A percentile compares a stretch with the other conserved stretches of the same genome.
These are phyloP conservation scores for Monosporozyma unispora DNA, from an alignment of 805 yeast genomes.

Conservation along the genomic window DNA sequence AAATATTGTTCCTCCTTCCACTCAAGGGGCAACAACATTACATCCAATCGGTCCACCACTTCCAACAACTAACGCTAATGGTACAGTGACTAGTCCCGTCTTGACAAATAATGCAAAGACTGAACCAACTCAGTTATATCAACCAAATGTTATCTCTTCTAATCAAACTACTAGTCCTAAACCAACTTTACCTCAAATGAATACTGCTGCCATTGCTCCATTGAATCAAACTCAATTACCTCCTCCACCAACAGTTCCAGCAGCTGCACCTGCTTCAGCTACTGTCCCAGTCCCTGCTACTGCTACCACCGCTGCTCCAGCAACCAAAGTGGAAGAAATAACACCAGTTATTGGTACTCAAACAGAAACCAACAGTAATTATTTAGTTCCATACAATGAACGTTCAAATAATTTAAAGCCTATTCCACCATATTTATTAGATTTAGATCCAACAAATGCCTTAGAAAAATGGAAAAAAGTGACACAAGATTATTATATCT, in stretches of 20 bases:
- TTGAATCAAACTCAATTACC: constrained; percentile 14
- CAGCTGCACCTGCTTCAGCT: constrained; percentile 3
- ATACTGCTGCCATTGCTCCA: constrained; percentile 13
- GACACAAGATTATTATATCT: constrained; percentile 74
- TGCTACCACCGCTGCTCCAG: background rate
- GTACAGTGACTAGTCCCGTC: background rate
- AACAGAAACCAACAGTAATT: constrained; percentile 12
- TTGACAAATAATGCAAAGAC: background rate
- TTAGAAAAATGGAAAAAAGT: constrained; percentile 73
- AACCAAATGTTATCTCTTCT: background rate
- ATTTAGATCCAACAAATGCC: constrained; percentile 70
- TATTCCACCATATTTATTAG: constrained; percentile 71
- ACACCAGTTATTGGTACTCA: constrained; percentile 10
- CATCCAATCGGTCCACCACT: background rate
- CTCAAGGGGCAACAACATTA: background rate
- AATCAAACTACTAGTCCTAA: background rate
- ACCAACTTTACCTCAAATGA: constrained; percentile 6
- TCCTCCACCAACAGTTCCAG: constrained; percentile 12
- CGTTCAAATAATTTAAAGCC: constrained; percentile 47
- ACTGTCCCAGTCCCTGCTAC: background rate
- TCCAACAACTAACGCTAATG: background rate
- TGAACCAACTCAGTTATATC: background rate
- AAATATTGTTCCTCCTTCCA: background rate
- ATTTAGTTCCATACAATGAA: constrained; percentile 30
- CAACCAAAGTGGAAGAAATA: constrained; percentile 1